These are phyloP conservation scores for Globisporangium okanoganense DNA, from an alignment of 352 stramenopile genomes.

Conservation along the genomic window DNA sequence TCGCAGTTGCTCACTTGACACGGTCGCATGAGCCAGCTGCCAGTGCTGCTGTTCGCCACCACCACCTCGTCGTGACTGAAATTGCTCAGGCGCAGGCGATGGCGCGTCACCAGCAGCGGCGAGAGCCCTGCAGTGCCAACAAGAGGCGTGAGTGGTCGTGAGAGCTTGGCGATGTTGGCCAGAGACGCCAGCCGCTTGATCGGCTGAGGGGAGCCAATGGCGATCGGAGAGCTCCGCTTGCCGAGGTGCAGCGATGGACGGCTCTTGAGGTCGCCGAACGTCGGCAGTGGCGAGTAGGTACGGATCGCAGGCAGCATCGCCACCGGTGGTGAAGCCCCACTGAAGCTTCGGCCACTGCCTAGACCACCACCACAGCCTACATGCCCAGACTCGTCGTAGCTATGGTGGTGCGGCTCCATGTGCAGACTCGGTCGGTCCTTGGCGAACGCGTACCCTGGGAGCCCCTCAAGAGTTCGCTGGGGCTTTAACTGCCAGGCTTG, in stretches of 20 bases:
- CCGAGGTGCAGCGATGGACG: constrained; percentile 4
- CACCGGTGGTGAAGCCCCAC: constrained; percentile 1
- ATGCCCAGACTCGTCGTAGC: not conserved
- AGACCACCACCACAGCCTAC: not conserved
- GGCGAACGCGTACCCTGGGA: constrained; percentile 12
- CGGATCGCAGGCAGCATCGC: constrained; percentile 8
- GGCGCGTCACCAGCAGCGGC: not conserved
- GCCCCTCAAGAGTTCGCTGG: not conserved
- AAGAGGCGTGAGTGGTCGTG: constrained; percentile 5
- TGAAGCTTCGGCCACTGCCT: not conserved
- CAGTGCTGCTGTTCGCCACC: not conserved
- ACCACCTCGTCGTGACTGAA: not conserved
- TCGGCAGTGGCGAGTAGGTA: constrained; percentile 9
- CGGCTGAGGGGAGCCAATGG: constrained; percentile 6
- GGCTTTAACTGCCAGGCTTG: constrained; percentile 4
- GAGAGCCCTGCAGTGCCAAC: not conserved
- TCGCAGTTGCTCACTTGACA: not conserved
- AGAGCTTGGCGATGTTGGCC: constrained; percentile 15
- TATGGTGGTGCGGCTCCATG: constrained; percentile 5
- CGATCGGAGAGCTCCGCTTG: constrained; percentile 8
- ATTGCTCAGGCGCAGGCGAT: not conserved
- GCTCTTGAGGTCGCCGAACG: constrained; percentile 1
- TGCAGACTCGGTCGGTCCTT: constrained; percentile 18
- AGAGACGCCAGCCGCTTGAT: constrained; percentile 18
- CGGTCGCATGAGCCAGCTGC: not conserved